A percentile compares a stretch with the other conserved stretches of the same genome.
Evolutionary conservation across 2,329 filamentous ascomycete genomes (phyloP).

Genomic region (Neurospora sp.): DNA sequence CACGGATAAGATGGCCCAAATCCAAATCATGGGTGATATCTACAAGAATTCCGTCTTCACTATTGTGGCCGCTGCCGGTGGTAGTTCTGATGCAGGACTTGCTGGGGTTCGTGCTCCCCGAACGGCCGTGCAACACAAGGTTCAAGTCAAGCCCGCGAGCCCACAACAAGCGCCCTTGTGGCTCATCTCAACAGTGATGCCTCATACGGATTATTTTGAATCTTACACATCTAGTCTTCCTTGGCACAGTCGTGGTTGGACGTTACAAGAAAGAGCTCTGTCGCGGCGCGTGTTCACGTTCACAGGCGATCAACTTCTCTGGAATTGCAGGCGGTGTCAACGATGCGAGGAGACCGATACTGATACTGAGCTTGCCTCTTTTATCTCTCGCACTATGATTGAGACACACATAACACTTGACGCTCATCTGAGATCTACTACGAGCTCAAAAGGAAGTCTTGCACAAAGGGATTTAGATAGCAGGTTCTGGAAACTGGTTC

Average conservation of each 20-base stretch:
- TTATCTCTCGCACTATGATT: too few relatives aligned
- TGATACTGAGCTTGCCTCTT: background rate
- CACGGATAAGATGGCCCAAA: background rate
- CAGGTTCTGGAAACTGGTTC: background rate
- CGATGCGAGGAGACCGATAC: background rate
- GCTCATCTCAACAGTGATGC: background rate
- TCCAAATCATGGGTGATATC: background rate
- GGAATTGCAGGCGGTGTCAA: background rate
- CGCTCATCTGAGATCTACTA: too few relatives aligned
- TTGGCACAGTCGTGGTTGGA: background rate
- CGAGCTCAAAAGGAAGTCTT: too few relatives aligned
- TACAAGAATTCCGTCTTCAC: background rate
- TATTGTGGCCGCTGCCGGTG: background rate
- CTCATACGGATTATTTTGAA: background rate
- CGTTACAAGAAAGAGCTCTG: background rate
- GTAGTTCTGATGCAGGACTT: background rate
- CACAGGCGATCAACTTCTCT: background rate
- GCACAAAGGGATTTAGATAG: too few relatives aligned
- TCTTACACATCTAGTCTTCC: background rate
- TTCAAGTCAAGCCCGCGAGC: background rate
- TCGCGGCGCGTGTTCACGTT: background rate
- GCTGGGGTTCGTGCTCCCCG: background rate
- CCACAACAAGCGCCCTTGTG: background rate
- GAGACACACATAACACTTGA: background rate
- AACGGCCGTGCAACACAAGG: background rate